Evolutionary conservation across 805 yeast species (phyloP), one percentile per base, ranked within the genome.

Genomic region (Wickerhamomyces kurtzmanii): DNA sequence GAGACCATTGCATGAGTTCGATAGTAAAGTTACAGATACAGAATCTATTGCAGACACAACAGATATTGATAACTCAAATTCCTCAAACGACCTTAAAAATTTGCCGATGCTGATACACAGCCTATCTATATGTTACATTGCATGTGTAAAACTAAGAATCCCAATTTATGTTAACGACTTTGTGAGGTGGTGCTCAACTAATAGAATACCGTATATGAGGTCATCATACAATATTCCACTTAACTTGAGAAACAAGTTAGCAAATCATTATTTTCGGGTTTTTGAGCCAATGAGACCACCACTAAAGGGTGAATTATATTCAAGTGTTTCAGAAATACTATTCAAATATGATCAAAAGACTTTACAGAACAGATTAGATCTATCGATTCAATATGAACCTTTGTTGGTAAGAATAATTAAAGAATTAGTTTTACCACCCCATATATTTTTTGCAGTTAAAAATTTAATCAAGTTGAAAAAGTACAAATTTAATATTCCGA

Each of bases 111-210:
- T 41, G 9, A 28, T 26, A 13, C 32, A 33, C 11, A 22, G 30
- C 8, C 20, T 64, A 5, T 41, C 63, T 6, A 40, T 75, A 1
- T 49, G 73, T 12, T 77, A 75, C 43, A 31, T 75, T 26, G 68
- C 75, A 3, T 43, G 68, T n/a, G 35, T 67, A 7, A 60, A 63
- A 31, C 38, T 72, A 36, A 56, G 62, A 17, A 33, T 61, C 13
- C 80, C 84, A 1, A 32, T 76, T 2, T 71, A 66, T 40, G 36
- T 65, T 5, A 48, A 52, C 30, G 81, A 75, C 42, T 46, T 72
- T 12, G 40, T 71, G 15, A 39, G 44, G 4, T 53, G 66, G 49
- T 47, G 68, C 4, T 42, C 57, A 17, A 39, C 53, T 3, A 67
- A 67, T 27, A 51, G 55, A 18, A 48, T 79, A 1, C 81, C 83